Conservation (phyloP, 495 filamentous ascomycete genomes). For the Tuber melanosporum region DNA sequence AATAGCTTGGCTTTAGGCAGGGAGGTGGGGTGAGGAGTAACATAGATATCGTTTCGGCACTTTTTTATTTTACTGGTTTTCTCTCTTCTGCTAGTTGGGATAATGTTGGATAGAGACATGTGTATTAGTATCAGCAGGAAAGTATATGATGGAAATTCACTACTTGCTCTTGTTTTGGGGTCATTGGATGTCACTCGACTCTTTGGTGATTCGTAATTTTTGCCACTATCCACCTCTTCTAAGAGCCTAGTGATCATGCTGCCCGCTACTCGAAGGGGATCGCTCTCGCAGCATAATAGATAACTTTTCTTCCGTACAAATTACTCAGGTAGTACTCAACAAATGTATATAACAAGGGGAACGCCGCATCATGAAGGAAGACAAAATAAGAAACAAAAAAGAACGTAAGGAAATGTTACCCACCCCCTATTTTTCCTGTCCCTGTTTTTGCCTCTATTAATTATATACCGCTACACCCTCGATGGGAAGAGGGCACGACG, state of each 20-base stretch:
- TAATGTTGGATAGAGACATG: constrained; percentile 3
- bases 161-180: background rate
- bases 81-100: background rate
- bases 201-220: background rate
- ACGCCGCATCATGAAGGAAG: background rate
- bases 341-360: background rate
- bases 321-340: background rate
- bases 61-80: background rate
- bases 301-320: background rate
- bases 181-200: background rate
- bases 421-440: background rate
- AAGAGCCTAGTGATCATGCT: background rate
- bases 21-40: background rate
- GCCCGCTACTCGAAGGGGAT: background rate
- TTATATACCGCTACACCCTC: background rate
- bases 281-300: background rate
- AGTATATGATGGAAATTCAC: background rate
- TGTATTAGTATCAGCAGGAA: background rate
- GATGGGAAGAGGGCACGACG: background rate
- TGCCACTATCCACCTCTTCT: background rate
- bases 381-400: background rate
- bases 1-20: constrained; percentile 1
- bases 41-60: background rate
- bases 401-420: background rate
- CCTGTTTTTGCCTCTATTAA: background rate